phyloP scores from a whole-genome alignment of 2,329 filamentous ascomycete genomes.

The Penicillium sp. region DNA sequence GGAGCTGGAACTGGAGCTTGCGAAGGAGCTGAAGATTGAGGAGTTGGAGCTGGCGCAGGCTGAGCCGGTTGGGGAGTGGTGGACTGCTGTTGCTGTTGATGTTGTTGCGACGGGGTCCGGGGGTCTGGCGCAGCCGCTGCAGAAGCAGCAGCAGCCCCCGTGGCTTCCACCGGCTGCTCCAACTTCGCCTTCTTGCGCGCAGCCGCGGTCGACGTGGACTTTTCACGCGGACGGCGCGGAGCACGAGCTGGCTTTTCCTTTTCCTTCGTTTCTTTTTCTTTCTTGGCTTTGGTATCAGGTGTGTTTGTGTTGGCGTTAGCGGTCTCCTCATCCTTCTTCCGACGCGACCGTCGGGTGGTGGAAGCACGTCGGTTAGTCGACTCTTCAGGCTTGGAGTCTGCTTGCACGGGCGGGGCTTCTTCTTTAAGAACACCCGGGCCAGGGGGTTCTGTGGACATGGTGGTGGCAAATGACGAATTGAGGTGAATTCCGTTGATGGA shows the following conservation, averaged over 20 bases:
- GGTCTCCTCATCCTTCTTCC: conserved; percentile 44
- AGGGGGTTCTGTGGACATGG: conserved; percentile 39
- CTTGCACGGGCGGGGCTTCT: conserved; percentile 29
- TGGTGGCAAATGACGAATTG: conserved; percentile 14
- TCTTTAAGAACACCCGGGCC: conserved; percentile 29
- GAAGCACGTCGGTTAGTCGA: conserved; percentile 39
- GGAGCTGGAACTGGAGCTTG: conserved; percentile 9
- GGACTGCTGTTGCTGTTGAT: conserved; percentile 12
- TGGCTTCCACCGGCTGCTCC: conserved; percentile 34
- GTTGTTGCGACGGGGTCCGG: conserved; percentile 11
- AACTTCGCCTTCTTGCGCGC: conserved; percentile 55
- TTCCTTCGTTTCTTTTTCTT: conserved; percentile 33
- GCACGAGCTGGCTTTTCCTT: conserved; percentile 31
- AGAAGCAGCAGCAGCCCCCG: conserved; percentile 11
- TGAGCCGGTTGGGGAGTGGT: conserved; percentile 10
- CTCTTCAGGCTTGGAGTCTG: conserved; percentile 27
- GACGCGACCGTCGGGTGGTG: conserved; percentile 41
- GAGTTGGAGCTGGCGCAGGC: conserved; percentile 5
- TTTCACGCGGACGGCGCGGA: conserved; percentile 40
- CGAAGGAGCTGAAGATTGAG: conserved; percentile 6
- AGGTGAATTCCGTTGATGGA: conserved; percentile 12
- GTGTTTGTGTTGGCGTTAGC: conserved; percentile 25
- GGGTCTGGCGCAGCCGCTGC: conserved; percentile 7
- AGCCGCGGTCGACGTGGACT: conserved; percentile 35
- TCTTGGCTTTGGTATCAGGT: conserved; percentile 33